Conservation (phyloP, 2,329 filamentous ascomycete genomes). For the Colletotrichum somersetense region DNA sequence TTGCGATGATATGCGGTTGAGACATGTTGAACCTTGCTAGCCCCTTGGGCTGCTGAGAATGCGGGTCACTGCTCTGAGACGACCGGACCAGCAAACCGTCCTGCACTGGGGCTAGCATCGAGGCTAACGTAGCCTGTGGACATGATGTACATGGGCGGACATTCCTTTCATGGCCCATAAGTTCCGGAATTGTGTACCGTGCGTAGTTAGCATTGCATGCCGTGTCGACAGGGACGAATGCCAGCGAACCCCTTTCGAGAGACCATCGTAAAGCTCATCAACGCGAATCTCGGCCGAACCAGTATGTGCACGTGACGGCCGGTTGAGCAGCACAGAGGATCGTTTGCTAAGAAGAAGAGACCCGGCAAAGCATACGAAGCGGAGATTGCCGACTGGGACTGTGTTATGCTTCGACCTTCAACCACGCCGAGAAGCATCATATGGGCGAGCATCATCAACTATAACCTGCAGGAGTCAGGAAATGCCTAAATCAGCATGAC, state of each 20-base stretch:
- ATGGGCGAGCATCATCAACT: background rate
- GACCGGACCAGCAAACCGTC: conserved; percentile 1
- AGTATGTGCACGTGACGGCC: background rate
- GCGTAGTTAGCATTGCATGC: background rate
- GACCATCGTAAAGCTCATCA: background rate
- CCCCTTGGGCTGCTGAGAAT: conserved; percentile 20
- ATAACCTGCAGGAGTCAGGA: background rate
- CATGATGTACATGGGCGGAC: conserved; percentile 25
- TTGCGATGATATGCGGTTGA: conserved; percentile 18
- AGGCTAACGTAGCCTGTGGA: conserved; percentile 20
- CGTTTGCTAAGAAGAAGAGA: conserved; percentile 1
- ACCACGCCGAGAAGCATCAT: conserved; percentile 4
- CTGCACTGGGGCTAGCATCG: conserved; percentile 25
- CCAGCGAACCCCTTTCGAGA: background rate
- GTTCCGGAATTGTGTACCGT: background rate
- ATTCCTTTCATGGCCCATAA: background rate
- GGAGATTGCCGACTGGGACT: conserved; percentile 19
- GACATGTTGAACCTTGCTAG: conserved; percentile 38
- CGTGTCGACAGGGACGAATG: background rate
- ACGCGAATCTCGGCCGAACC: background rate
- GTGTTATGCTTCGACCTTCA: background rate
- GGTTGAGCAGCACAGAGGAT: background rate
- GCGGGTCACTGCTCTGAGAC: conserved; percentile 20
- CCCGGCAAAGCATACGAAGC: conserved; percentile 3
- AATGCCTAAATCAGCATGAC: background rate